Evolutionary conservation across 129 eudicot genomes (phyloP), one percentile per base, ranked within the genome.

Genomic region (Helianthus annuus): DNA sequence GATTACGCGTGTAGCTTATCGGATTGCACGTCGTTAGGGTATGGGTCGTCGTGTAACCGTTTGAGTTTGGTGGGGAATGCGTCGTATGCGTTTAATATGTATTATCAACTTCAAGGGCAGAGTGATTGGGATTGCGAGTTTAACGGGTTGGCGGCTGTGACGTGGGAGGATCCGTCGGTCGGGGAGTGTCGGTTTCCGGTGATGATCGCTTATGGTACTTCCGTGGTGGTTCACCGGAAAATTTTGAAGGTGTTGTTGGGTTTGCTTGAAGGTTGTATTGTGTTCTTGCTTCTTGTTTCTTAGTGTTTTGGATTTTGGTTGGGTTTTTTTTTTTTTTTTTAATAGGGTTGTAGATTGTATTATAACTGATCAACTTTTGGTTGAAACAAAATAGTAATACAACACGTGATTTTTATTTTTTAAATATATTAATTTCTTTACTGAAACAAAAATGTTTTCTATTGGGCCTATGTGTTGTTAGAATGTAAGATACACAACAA

Each of bases 71-170:
- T 64, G 1, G 87, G 84, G 3, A 93, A 93, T 53, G 95, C 96
- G 39, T 89, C 96, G 0, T 93, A 85, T 64, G 98, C 96, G 15
- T 93, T 89, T 59, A 93, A 93, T 62, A 93, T 93, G 98, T 93
- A 93, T n/a, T 89, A 89, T 79, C 97, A 93, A 29, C 69, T 93
- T 17, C 83, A 85, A 5, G 68, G 81, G 52, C 97, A 93, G 84
- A 75, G 86, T 13, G 80, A 56, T 1, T 82, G 87, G 91, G 95
- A 83, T 64, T 92, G 98, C 27, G 95, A 89, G 60, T 92, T 92
- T 71, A 70, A 86, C 3, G 98, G 96, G 42, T 75, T 85, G 76
- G 92, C 87, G 24, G 44, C 65, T 66, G 32, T 87, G 69, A 89
- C 96, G 1, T 76, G 79, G 12, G 78, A 85, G 65, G 96, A 93